Conservation (phyloP, 345 rosid genomes). For the Cardamine chenopodiifolia region DNA sequence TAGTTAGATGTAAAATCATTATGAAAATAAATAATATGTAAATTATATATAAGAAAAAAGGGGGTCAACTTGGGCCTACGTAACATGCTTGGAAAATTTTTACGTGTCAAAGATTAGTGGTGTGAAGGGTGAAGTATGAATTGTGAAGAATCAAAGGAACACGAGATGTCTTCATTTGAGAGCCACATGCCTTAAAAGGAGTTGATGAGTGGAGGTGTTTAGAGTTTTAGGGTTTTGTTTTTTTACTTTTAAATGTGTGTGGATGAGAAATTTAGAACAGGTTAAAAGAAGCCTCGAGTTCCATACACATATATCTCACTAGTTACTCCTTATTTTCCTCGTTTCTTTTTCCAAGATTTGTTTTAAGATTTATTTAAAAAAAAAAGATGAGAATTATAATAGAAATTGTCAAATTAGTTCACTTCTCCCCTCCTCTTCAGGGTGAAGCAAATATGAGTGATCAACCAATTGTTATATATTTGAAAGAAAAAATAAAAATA, state of each 20-base stretch:
- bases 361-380: background rate
- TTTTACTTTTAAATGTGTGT: conserved; percentile 18
- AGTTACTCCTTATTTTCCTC: background rate
- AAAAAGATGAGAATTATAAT: background rate
- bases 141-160: conserved; percentile 25
- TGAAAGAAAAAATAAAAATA: no score
- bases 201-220: conserved; percentile 6
- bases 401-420: background rate
- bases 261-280: conserved; percentile 19
- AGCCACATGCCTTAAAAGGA: conserved; percentile 32
- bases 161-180: conserved; percentile 37
- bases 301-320: conserved; percentile 3
- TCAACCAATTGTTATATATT: background rate
- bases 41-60: background rate
- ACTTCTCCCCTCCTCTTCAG: background rate
- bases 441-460: background rate
- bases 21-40: background rate
- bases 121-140: conserved; percentile 7
- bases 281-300: conserved; percentile 11
- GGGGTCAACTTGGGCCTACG: background rate
- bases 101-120: conserved; percentile 33
- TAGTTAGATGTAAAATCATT: background rate
- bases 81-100: background rate
- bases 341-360: background rate
- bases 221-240: conserved; percentile 5